These are phyloP conservation scores for Thalassia testudinum DNA, from an alignment of 116 monocot genomes.

Conservation along the genomic window DNA sequence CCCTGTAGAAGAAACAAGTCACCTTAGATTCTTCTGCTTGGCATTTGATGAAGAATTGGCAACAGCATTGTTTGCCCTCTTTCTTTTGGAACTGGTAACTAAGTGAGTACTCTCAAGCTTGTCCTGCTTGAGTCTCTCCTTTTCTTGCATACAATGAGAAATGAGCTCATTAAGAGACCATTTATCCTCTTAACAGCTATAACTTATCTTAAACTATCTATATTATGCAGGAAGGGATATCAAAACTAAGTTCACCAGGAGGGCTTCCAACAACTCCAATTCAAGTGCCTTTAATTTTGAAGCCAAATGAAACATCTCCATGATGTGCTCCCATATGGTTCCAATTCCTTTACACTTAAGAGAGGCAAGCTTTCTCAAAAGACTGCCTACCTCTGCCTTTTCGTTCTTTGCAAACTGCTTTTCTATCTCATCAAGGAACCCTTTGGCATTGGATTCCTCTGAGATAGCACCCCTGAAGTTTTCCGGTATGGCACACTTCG, in stretches of 20 bases:
- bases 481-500: slow-evolving; percentile 10
- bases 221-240: slow-evolving; percentile 15
- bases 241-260: slow-evolving; percentile 9
- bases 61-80: slow-evolving; percentile 4
- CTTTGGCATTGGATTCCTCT: slow-evolving; percentile 3
- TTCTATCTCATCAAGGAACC: slow-evolving; percentile 15
- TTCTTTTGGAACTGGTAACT: not conserved
- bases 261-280: slow-evolving; percentile 5
- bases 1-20: slow-evolving; percentile 15
- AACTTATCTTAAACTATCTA: slow-evolving; percentile 11
- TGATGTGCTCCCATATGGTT: slow-evolving; percentile 18
- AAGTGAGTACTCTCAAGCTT: slow-evolving; percentile 8
- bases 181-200: slow-evolving; percentile 10
- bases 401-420: slow-evolving; percentile 3
- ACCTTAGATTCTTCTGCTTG: not conserved
- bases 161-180: slow-evolving; percentile 16
- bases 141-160: slow-evolving; percentile 15
- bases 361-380: not conserved
- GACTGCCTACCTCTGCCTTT: slow-evolving; percentile 4
- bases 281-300: slow-evolving; percentile 15
- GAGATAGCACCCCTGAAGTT: slow-evolving; percentile 5
- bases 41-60: not conserved
- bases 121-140: slow-evolving; percentile 14
- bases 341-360: slow-evolving; percentile 10
- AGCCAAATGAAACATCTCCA: slow-evolving; percentile 19